Evolutionary conservation across 1,284 basidiomycete species (phyloP).

Genomic region (Lentinula novae-zelandiae): DNA sequence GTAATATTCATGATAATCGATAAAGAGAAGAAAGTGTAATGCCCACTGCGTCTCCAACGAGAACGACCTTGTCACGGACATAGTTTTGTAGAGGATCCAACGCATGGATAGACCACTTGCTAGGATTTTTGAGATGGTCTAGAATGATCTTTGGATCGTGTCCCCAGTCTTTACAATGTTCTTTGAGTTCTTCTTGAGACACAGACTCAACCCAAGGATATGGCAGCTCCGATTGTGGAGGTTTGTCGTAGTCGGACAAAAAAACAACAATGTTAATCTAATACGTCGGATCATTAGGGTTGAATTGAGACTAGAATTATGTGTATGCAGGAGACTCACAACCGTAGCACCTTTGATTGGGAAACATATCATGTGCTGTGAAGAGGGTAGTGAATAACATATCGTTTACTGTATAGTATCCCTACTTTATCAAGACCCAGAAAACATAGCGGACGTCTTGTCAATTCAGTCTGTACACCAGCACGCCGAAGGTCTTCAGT

Average conservation of each 20-base stretch:
- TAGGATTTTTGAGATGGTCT: constrained; percentile 43
- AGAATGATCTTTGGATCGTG: constrained; percentile 41
- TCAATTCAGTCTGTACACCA: constrained; percentile 39
- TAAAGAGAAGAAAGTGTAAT: background rate
- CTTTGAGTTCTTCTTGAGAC: constrained; percentile 39
- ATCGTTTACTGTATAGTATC: background rate
- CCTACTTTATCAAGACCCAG: constrained; percentile 40
- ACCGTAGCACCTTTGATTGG: constrained; percentile 43
- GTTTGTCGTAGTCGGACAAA: constrained; percentile 34
- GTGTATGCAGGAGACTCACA: constrained; percentile 25
- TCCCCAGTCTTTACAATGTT: constrained; percentile 47
- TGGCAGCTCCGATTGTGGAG: constrained; percentile 33
- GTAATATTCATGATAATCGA: background rate
- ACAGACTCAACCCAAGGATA: constrained; percentile 46
- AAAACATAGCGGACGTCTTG: constrained; percentile 34
- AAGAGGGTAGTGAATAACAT: background rate
- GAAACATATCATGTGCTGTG: constrained; percentile 54
- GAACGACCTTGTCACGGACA: constrained; percentile 41
- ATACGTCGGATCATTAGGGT: background rate
- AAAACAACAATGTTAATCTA: constrained; percentile 59
- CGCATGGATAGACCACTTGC: constrained; percentile 59
- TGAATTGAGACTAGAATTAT: background rate
- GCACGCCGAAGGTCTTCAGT: constrained; percentile 32
- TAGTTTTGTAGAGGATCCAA: constrained; percentile 46
- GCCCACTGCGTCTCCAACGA: constrained; percentile 54